These are phyloP conservation scores for Hypoxylon sp. DNA, from an alignment of 2,329 filamentous ascomycete genomes.

Conservation along the genomic window DNA sequence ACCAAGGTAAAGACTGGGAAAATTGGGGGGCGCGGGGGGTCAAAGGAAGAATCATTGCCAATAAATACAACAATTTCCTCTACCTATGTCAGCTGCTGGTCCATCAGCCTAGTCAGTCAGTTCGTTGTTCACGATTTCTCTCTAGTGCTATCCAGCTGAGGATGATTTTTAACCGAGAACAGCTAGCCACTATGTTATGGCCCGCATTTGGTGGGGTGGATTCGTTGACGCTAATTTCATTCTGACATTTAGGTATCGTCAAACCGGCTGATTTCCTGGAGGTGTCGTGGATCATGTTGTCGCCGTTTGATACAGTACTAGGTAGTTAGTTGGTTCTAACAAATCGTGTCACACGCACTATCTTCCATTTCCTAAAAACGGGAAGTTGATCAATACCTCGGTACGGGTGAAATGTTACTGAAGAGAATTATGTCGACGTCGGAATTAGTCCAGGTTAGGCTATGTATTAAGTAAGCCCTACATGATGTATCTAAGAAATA, in stretches of 20 bases:
- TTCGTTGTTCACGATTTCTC: conserved; percentile 26
- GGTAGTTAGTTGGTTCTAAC: conserved; percentile 1
- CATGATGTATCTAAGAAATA: neutral
- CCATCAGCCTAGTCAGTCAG: conserved; percentile 17
- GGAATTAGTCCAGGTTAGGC: neutral
- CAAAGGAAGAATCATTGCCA: conserved; percentile 13
- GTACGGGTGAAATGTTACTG: neutral
- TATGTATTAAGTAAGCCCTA: conserved; percentile 8
- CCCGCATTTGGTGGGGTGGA: conserved; percentile 1
- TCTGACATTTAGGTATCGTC: conserved; percentile 13
- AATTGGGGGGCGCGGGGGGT: conserved; percentile 37
- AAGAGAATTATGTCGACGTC: neutral
- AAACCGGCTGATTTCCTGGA: neutral
- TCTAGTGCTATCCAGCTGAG: conserved; percentile 38
- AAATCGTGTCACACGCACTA: neutral
- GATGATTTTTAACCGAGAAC: conserved; percentile 33
- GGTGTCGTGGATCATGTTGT: conserved; percentile 5
- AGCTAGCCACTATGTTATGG: conserved; percentile 28
- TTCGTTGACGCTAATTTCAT: conserved; percentile 11
- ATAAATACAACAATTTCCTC: conserved; percentile 16
- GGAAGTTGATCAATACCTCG: neutral
- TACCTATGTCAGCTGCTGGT: conserved; percentile 27
- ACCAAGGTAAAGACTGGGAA: conserved; percentile 27
- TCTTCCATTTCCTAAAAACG: neutral
- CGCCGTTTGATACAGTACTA: conserved; percentile 6